Base-by-base conservation (phyloP, 75 land plant genomes). In the Sequoiadendron giganteum region DNA sequence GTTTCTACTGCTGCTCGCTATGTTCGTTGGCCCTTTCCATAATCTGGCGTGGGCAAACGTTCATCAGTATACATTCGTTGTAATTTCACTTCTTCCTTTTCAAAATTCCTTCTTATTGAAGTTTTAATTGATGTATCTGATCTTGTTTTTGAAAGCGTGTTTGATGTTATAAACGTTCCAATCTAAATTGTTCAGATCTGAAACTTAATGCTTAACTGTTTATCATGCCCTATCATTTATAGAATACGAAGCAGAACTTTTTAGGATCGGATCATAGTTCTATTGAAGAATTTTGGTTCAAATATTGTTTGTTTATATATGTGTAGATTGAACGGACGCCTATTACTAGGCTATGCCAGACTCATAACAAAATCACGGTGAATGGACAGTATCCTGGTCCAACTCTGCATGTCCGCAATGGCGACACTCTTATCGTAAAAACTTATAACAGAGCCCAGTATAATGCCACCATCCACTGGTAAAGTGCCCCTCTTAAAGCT, bases 301-400 rank as follows among this genome's bases (percentile, higher is more conserved):
- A 1, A 52, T 49, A 49, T 52, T 39, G 2, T 40, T 79, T 5
- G 4, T 39, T 79, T 40, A 7, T 16, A 16, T 78, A 19, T 47
- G 13, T 2, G 10, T 84, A 87, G 88, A 75, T 87, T 32, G 54
- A 36, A 10, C 32, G 1, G 39, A 79, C 54, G 80, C 58, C 30
- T 43, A 14, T 42, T 45, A 75, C 55, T 3, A n/a, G 85, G 55
- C 3, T 87, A n/a, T 47, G 83, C 48, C 11, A 30, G 34, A 88
- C 68, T 28, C 34, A 85, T 34, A 55, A 25, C 42, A 36, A 56
- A 39, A 40, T 85, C 40, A 61, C 72, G 5, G 89, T 88, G 15
- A 88, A 88, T 84, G 70, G 70, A 38, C 86, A 88, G 79, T 68
- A 73, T 3, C 89, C 89, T 10, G 89, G 89, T 16, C 89, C 88